Evolutionary conservation across 169 alveolate species (phyloP).

Genomic region (Plasmodium reichenowi): DNA sequence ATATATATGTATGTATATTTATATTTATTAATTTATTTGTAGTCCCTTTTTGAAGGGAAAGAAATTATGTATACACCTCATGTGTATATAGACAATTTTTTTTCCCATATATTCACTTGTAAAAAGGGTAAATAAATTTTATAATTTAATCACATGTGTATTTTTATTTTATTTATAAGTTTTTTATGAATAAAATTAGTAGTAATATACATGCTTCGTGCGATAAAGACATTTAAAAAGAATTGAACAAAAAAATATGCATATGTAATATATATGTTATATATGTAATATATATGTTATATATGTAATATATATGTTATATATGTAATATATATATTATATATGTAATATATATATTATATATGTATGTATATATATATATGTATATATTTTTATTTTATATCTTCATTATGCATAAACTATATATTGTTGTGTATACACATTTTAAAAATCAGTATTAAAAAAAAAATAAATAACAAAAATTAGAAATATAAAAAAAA

Average conservation of each 20-base stretch:
- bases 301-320: too few relatives aligned
- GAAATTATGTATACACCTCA: neutral
- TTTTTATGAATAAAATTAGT: conserved; percentile 29
- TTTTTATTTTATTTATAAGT: conserved; percentile 69
- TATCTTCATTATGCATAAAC: too few relatives aligned
- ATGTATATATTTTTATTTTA: too few relatives aligned
- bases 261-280: too few relatives aligned
- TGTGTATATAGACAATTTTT: neutral
- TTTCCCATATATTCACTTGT: neutral
- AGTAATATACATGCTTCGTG: conserved; percentile 68
- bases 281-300: too few relatives aligned
- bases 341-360: too few relatives aligned
- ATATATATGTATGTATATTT: neutral
- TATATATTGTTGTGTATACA: too few relatives aligned
- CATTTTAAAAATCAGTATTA: too few relatives aligned
- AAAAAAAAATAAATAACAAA: too few relatives aligned
- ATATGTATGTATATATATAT: too few relatives aligned
- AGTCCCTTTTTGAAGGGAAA: neutral
- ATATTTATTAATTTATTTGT: neutral
- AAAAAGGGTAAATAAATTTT: conserved; percentile 35
- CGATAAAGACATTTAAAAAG: conserved; percentile 40
- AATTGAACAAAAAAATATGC: neutral
- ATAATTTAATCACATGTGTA: conserved; percentile 60
- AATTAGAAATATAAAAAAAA: too few relatives aligned
- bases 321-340: too few relatives aligned